These are phyloP conservation scores for Ophiostoma tasmaniense DNA, from an alignment of 2,329 filamentous ascomycete genomes.

Conservation along the genomic window DNA sequence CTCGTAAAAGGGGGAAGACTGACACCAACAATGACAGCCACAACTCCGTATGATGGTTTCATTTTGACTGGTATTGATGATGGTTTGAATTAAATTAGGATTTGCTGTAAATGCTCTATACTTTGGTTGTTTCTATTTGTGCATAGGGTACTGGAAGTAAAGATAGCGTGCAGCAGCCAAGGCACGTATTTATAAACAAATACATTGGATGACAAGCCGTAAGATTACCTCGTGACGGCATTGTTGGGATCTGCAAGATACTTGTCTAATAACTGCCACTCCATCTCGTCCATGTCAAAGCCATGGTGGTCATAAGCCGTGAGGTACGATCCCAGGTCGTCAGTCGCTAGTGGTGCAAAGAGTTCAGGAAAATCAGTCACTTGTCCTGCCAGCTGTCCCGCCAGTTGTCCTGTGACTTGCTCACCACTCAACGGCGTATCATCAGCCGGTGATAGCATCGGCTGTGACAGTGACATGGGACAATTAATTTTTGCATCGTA, in stretches of 20 bases:
- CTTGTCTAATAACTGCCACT: conserved; percentile 1
- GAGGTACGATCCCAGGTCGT: background rate
- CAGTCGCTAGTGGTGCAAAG: background rate
- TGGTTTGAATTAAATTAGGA: too few relatives aligned
- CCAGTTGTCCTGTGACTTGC: background rate
- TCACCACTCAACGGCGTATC: background rate
- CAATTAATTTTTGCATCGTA: background rate
- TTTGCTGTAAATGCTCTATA: too few relatives aligned
- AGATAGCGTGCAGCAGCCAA: background rate
- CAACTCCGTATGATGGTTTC: background rate
- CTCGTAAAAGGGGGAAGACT: background rate
- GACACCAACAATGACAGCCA: background rate
- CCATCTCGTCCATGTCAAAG: background rate
- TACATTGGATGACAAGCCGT: background rate
- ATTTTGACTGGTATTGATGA: background rate
- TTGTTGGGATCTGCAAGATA: background rate
- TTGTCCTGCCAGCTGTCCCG: background rate
- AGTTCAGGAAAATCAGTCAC: background rate
- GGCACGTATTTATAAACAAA: background rate
- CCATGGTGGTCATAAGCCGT: background rate
- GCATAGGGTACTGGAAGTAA: background rate
- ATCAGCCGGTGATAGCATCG: background rate
- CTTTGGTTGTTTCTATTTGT: too few relatives aligned
- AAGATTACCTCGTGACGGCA: background rate
- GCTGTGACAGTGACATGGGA: background rate